Evolutionary conservation across 257 asterid species (phyloP), one percentile per base, ranked within the genome.

Genomic region (Orobanche coerulescens): DNA sequence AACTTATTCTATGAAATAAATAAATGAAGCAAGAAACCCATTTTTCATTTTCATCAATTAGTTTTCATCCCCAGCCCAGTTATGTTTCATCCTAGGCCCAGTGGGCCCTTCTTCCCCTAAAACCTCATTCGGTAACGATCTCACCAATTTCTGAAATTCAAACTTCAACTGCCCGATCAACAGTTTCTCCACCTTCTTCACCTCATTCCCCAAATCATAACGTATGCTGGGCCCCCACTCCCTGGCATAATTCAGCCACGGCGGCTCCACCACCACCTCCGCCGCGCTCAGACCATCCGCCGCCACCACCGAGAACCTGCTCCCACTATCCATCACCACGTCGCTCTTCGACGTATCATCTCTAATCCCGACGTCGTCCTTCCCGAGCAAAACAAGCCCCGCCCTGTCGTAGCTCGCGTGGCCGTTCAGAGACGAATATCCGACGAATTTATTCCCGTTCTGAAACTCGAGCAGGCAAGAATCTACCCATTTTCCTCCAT

Each of bases 161-260:
- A 65, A 16, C 44, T 66, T 81, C 65, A 81, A 26, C 6, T 58
- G 62, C 37, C 57, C 75, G 2, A 71, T 62, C 76, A 87, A 58
- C 48, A 22, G 2, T 14, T 39, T 67, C 64, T 54, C 64, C 33
- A 79, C 8, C 69, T 25, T 61, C 22, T 72, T 22, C 58, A 78
- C 65, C 58, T 87, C 97, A 3, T 47, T 51, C 25, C 73, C 86
- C 4, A 69, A 43, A n/a, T 64, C 63, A 26, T 82, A 83, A 14
- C 53, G 71, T 30, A 60, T 67, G 9, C 76, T 69, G 15, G 97
- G 97, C 10, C 96, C 97, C 97, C 96, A 87, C 62, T 81, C 72
- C 24, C 88, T 65, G 0, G 54, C 43, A 51, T 77, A 91, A 47
- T 84, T 77, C 84, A 87, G 46, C 96, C 97, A 87, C 25, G 92